phyloP scores from a whole-genome alignment of 495 filamentous ascomycete genomes.

The Podospora anserina region DNA sequence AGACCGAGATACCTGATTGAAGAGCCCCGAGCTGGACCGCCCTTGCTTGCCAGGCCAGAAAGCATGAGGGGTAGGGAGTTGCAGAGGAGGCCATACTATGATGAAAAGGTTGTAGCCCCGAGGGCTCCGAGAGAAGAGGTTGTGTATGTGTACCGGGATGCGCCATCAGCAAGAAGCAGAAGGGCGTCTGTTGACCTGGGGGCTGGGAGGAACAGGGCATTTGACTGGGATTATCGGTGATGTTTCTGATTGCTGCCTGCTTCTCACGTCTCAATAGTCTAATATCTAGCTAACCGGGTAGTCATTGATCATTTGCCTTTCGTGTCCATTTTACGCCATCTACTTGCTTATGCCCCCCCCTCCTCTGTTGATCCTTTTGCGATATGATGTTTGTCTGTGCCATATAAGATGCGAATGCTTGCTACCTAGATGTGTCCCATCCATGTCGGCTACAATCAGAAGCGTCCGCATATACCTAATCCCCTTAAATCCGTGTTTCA shows the following conservation, averaged over 20 bases:
- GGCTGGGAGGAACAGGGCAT: conserved; percentile 11
- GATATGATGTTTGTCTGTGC: background rate
- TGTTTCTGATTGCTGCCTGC: background rate
- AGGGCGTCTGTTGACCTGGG: conserved; percentile 13
- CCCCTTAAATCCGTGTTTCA: background rate
- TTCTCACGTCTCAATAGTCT: background rate
- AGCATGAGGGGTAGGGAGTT: background rate
- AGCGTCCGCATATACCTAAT: background rate
- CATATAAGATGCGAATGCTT: background rate
- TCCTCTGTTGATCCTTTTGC: background rate
- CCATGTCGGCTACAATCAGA: background rate
- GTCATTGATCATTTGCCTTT: background rate
- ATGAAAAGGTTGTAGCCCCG: background rate
- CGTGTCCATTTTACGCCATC: background rate
- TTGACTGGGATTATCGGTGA: conserved; percentile 12
- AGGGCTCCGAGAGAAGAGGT: conserved; percentile 3
- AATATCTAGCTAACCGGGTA: background rate
- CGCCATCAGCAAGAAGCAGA: conserved; percentile 1
- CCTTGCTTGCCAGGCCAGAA: background rate
- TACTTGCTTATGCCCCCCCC: background rate
- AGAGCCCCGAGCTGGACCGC: background rate
- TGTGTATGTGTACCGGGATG: conserved; percentile 16
- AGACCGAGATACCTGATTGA: background rate
- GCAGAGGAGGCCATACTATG: conserved; percentile 13
- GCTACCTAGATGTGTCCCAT: background rate